Evolutionary conservation across 208 protist genomes (phyloP).

Genomic region (Trypanosoma scelopori): DNA sequence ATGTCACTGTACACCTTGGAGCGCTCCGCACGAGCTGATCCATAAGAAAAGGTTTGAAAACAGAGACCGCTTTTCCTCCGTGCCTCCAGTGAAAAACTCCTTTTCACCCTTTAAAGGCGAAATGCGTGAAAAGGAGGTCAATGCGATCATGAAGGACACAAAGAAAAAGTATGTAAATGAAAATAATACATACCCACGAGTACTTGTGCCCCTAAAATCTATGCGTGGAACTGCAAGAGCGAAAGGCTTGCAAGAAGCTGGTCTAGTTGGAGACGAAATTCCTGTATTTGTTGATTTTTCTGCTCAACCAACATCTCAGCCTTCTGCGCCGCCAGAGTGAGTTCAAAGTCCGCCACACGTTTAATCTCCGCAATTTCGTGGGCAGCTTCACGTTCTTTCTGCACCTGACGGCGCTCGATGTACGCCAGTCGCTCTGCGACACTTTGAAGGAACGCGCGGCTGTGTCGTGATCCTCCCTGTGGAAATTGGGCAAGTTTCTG

Average conservation of each 20-base stretch:
- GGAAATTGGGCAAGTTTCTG: slow-evolving; percentile 10
- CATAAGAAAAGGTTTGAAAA: neutral
- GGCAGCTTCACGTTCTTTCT: slow-evolving; percentile 59
- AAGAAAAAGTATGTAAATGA: neutral
- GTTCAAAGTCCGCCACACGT: slow-evolving; percentile 69
- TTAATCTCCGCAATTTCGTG: slow-evolving; percentile 57
- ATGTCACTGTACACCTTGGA: slow-evolving; percentile 2
- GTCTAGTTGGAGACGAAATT: slow-evolving; percentile 72
- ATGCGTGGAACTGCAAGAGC: slow-evolving; percentile 12
- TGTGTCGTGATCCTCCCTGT: slow-evolving; percentile 2
- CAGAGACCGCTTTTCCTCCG: neutral
- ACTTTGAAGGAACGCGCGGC: slow-evolving; percentile 42
- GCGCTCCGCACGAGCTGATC: too few species aligned
- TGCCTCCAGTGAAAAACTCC: neutral
- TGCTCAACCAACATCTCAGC: slow-evolving; percentile 61
- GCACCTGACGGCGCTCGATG: slow-evolving; percentile 55
- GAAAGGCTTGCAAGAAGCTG: slow-evolving; percentile 46
- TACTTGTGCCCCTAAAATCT: too few species aligned
- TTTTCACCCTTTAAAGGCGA: neutral
- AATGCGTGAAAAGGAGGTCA: too few species aligned
- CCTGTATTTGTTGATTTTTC: slow-evolving; percentile 85
- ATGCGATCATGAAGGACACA: too few species aligned
- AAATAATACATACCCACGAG: too few species aligned
- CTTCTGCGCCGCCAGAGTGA: slow-evolving; percentile 52
- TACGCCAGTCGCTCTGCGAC: slow-evolving; percentile 62